Conservation (phyloP, 2,329 filamentous ascomycete species). For the Colletotrichum godetiae region DNA sequence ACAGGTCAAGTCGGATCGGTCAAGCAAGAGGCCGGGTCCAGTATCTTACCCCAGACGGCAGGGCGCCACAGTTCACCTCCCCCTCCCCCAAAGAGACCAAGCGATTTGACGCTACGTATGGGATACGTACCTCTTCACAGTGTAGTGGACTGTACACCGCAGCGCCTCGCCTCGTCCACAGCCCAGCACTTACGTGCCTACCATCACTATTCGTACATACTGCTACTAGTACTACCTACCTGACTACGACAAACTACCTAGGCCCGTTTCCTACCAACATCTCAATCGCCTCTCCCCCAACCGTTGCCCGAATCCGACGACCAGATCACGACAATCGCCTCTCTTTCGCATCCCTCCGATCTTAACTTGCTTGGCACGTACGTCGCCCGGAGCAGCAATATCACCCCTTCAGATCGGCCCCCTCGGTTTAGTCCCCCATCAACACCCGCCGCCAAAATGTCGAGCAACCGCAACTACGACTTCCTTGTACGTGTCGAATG, state of each 20-base stretch:
- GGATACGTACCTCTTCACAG: constrained; percentile 21
- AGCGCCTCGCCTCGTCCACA: constrained; percentile 26
- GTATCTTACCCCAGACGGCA: constrained; percentile 31
- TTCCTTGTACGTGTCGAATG: constrained; percentile 80
- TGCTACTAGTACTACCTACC: constrained; percentile 15
- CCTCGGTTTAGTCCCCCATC: constrained; percentile 32
- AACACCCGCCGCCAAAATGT: constrained; percentile 71
- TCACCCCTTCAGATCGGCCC: constrained; percentile 17
- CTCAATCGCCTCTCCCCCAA: constrained; percentile 12
- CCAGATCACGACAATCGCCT: constrained; percentile 24
- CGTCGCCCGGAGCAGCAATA: constrained; percentile 10
- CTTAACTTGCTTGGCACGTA: neutral
- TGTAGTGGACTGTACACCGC: constrained; percentile 26
- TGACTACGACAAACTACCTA: constrained; percentile 13
- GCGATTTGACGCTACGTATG: constrained; percentile 18
- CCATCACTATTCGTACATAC: constrained; percentile 1
- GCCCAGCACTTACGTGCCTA: constrained; percentile 26
- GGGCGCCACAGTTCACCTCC: constrained; percentile 19
- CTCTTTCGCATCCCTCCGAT: neutral
- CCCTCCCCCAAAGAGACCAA: constrained; percentile 9
- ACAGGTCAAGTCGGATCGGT: constrained; percentile 18
- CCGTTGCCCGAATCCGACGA: constrained; percentile 28
- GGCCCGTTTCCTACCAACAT: constrained; percentile 21
- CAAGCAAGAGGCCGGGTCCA: constrained; percentile 19
- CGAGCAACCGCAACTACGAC: constrained; percentile 98